These are phyloP conservation scores for Teratosphaeria nubilosa DNA, from an alignment of 2,329 filamentous ascomycete genomes.

Conservation along the genomic window DNA sequence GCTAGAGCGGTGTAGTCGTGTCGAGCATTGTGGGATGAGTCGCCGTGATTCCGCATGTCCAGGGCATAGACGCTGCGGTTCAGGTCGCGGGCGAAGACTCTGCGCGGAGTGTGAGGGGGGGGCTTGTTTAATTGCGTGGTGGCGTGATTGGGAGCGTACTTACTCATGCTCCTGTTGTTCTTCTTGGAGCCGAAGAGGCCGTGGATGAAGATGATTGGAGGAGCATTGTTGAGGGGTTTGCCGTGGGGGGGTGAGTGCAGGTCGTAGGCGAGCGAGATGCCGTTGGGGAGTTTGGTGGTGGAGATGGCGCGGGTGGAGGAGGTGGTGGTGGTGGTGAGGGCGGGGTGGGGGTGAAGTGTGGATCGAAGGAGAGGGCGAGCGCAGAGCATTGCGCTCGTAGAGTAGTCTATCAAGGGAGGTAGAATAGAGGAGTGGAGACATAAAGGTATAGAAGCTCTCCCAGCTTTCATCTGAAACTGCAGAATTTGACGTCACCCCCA, in stretches of 20 bases:
- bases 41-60: constrained; percentile 87
- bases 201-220: constrained; percentile 79
- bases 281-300: constrained; percentile 22
- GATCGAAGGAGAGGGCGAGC: background rate
- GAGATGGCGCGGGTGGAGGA: constrained; percentile 12
- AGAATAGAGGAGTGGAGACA: background rate
- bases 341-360: background rate
- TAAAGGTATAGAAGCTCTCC: background rate
- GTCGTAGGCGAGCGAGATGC: constrained; percentile 50
- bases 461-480: background rate
- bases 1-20: constrained; percentile 82
- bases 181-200: constrained; percentile 91
- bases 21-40: constrained; percentile 63
- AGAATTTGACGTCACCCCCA: background rate
- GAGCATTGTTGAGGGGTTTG: constrained; percentile 18
- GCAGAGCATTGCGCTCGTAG: background rate
- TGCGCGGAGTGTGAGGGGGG: constrained; percentile 42
- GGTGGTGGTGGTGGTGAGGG: background rate
- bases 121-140: background rate
- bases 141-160: constrained; percentile 47
- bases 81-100: constrained; percentile 70
- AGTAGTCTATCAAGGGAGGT: background rate
- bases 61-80: constrained; percentile 72
- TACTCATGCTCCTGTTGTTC: constrained; percentile 91
- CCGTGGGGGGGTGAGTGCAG: constrained; percentile 51